phyloP scores from a whole-genome alignment of 2,329 filamentous ascomycete species.

The Xylariaceae sp. region DNA sequence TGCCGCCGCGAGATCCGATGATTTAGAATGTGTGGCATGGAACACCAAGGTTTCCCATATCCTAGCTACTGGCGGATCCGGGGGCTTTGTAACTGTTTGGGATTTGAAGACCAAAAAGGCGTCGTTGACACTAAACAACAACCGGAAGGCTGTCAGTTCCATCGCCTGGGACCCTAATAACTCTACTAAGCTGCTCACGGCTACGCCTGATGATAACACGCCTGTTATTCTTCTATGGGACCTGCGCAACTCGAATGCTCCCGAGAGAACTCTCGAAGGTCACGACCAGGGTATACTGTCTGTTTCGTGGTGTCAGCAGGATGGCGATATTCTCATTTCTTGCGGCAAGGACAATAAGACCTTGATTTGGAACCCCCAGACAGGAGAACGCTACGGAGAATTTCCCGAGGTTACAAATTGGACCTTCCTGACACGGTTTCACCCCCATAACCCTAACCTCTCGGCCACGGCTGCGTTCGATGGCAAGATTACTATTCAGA shows the following conservation, averaged over 20 bases:
- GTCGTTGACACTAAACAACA: slow-evolving; percentile 91
- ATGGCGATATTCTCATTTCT: slow-evolving; percentile 81
- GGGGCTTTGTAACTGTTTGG: slow-evolving; percentile 97
- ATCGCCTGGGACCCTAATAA: slow-evolving; percentile 97
- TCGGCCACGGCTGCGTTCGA: slow-evolving; percentile 96
- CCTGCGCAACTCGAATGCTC: slow-evolving; percentile 89
- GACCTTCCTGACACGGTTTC: slow-evolving; percentile 94
- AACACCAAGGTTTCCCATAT: slow-evolving; percentile 98
- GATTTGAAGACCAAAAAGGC: slow-evolving; percentile 98
- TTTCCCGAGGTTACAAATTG: slow-evolving; percentile 98
- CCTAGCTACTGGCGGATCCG: slow-evolving; percentile 84
- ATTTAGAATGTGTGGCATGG: slow-evolving; percentile 96
- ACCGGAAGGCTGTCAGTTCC: slow-evolving; percentile 87
- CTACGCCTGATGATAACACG: slow-evolving; percentile 80
- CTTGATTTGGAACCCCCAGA: slow-evolving; percentile 93
- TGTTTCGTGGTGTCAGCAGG: slow-evolving; percentile 90
- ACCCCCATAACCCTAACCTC: slow-evolving; percentile 85
- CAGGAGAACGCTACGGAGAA: slow-evolving; percentile 79
- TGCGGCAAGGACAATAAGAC: slow-evolving; percentile 96
- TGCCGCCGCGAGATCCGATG: slow-evolving; percentile 80
- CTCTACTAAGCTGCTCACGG: slow-evolving; percentile 89
- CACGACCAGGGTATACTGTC: slow-evolving; percentile 93
- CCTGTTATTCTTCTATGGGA: slow-evolving; percentile 93
- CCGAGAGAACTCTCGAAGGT: slow-evolving; percentile 80
- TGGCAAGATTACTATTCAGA: slow-evolving; percentile 90